A percentile compares a stretch with the other conserved stretches of the same genome.
These are phyloP conservation scores for Fraxinus xanthoxyloides DNA, from an alignment of 305 asterid species.

Conservation along the genomic window DNA sequence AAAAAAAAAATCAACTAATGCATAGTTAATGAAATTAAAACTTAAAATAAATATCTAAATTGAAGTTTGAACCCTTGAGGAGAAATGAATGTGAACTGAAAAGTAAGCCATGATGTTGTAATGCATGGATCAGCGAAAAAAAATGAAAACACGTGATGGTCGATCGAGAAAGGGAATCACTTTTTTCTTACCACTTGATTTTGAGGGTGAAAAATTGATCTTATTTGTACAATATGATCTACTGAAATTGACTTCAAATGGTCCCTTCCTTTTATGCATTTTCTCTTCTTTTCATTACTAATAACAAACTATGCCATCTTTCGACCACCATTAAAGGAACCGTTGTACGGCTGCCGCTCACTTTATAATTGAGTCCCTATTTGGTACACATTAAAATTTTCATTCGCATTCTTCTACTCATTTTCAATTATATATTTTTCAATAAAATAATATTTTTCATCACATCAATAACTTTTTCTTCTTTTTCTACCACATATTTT, in stretches of 20 bases:
- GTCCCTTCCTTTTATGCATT: slow-evolving; percentile 20
- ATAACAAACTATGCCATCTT: background rate
- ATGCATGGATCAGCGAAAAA: background rate
- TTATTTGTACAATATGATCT: slow-evolving; percentile 26
- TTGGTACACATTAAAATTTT: too few species aligned
- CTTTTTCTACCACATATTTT: too few species aligned
- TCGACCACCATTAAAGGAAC: slow-evolving; percentile 13
- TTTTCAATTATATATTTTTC: too few species aligned
- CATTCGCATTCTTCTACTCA: too few species aligned
- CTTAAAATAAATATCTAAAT: background rate
- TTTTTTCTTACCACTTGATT: background rate
- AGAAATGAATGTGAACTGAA: background rate
- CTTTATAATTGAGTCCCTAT: background rate
- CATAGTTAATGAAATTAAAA: background rate
- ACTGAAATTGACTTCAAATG: slow-evolving; percentile 25
- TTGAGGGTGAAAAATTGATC: slow-evolving; percentile 6
- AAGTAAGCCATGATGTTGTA: background rate
- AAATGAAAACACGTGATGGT: background rate
- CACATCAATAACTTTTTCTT: too few species aligned
- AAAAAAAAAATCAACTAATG: background rate
- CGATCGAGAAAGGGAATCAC: background rate
- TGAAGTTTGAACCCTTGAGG: background rate
- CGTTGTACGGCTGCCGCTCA: background rate
- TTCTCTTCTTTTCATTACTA: background rate
- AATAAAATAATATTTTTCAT: too few species aligned